These are phyloP conservation scores for Cicer arietinum DNA, from an alignment of 306 rosid genomes.

Conservation along the genomic window DNA sequence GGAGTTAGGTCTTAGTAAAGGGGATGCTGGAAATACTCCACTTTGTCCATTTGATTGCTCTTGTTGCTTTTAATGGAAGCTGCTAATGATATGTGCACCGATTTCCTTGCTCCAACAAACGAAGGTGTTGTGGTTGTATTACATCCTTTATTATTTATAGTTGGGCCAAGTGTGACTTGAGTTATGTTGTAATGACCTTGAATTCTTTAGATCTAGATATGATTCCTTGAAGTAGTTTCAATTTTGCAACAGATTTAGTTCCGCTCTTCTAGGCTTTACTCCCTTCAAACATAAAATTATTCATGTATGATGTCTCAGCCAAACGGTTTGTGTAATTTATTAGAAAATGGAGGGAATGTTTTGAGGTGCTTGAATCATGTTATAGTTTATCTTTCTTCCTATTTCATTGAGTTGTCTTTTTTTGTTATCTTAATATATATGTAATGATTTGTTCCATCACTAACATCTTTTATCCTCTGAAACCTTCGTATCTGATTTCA, in stretches of 20 bases:
- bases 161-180: conserved; percentile 9
- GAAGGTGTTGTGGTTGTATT: conserved; percentile 21
- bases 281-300: conserved; percentile 28
- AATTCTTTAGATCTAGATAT: conserved; percentile 26
- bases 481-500: neutral
- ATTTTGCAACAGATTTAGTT: neutral
- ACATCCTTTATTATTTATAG: conserved; percentile 18
- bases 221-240: conserved; percentile 21
- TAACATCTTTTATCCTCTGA: neutral
- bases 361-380: neutral
- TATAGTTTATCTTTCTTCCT: too few relatives aligned
- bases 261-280: neutral
- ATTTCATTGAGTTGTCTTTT: neutral
- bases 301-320: conserved; percentile 1
- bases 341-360: neutral
- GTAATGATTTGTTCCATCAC: neutral
- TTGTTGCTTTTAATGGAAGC: conserved; percentile 70
- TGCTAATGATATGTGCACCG: neutral
- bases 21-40: conserved; percentile 74
- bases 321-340: conserved; percentile 22
- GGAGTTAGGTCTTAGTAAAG: conserved; percentile 62
- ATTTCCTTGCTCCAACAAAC: neutral
- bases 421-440: neutral
- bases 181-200: conserved; percentile 22
- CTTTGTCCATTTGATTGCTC: conserved; percentile 90